Percentiles rank a stretch among this genome's conserved stretches.
Conservation (phyloP, 495 filamentous ascomycete genomes). For the Trichodelitschia bisporula region DNA sequence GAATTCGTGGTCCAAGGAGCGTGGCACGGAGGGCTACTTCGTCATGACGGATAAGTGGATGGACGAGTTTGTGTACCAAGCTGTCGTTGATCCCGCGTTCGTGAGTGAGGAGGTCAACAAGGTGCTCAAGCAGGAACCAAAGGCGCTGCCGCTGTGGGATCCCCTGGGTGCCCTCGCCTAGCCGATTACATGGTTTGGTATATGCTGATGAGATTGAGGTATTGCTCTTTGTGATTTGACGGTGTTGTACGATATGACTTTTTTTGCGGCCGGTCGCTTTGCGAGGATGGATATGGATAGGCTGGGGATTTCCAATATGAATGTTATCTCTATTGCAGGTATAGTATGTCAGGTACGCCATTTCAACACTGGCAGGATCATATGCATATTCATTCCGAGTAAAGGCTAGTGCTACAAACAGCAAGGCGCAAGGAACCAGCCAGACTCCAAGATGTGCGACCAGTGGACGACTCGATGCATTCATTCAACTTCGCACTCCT, state of each 20-base stretch:
- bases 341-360: too few relatives aligned
- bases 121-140: constrained; percentile 40
- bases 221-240: neutral
- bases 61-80: constrained; percentile 72
- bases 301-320: too few relatives aligned
- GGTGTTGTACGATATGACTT: neutral
- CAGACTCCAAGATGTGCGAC: too few relatives aligned
- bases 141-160: constrained; percentile 61
- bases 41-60: constrained; percentile 76
- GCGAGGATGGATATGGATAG: too few relatives aligned
- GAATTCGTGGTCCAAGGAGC: constrained; percentile 50
- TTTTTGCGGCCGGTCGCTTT: too few relatives aligned
- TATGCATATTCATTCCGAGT: too few relatives aligned
- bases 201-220: neutral
- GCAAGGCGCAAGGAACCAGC: too few relatives aligned
- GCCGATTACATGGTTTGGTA: neutral
- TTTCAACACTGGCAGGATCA: too few relatives aligned
- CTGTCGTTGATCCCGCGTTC: constrained; percentile 53
- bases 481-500: too few relatives aligned
- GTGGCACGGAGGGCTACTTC: constrained; percentile 55
- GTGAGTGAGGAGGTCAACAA: constrained; percentile 38
- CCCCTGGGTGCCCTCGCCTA: constrained; percentile 66
- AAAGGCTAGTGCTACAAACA: too few relatives aligned
- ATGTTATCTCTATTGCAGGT: too few relatives aligned
- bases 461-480: too few relatives aligned